Conservation (phyloP, 2,329 filamentous ascomycete species). For the Colletotrichum magnum region DNA sequence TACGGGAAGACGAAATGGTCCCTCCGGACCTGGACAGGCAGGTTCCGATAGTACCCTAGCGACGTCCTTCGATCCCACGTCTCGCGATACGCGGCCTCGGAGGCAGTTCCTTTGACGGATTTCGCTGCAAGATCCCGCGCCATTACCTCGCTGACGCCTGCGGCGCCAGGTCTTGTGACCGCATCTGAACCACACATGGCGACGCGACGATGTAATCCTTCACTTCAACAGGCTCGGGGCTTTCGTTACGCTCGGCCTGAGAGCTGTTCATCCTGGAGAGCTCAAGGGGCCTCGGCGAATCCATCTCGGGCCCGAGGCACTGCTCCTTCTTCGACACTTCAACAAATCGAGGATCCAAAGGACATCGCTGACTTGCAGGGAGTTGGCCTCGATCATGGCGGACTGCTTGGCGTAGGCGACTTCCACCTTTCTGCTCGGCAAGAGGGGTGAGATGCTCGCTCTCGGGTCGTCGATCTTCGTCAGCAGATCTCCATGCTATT, state of each 20-base stretch:
- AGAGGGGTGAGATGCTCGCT: conserved; percentile 15
- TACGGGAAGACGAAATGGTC: conserved; percentile 45
- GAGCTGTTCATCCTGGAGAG: conserved; percentile 11
- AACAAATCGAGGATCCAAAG: conserved; percentile 23
- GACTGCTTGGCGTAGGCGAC: conserved; percentile 44
- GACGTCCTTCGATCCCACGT: conserved; percentile 37
- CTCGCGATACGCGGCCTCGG: conserved; percentile 31
- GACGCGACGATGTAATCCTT: conserved; percentile 44
- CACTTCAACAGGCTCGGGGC: conserved; percentile 36
- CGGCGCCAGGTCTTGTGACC: conserved; percentile 29
- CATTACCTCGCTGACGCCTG: conserved; percentile 40
- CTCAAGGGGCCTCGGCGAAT: conserved; percentile 16
- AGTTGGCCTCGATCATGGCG: conserved; percentile 43
- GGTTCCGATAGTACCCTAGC: conserved; percentile 41
- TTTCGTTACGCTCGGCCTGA: background rate
- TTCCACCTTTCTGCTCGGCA: conserved; percentile 34
- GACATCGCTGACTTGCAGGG: conserved; percentile 31
- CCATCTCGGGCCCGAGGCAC: conserved; percentile 20
- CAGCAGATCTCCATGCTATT: conserved; percentile 7
- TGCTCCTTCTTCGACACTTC: conserved; percentile 17
- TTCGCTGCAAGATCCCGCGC: conserved; percentile 31
- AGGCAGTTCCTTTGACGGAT: conserved; percentile 38
- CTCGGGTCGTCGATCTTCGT: conserved; percentile 32
- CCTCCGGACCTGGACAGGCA: conserved; percentile 41
- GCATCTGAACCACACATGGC: conserved; percentile 42